Evolutionary conservation across 768 basidiomycete genomes (phyloP).

Genomic region (Boletus subcaerulescens): DNA sequence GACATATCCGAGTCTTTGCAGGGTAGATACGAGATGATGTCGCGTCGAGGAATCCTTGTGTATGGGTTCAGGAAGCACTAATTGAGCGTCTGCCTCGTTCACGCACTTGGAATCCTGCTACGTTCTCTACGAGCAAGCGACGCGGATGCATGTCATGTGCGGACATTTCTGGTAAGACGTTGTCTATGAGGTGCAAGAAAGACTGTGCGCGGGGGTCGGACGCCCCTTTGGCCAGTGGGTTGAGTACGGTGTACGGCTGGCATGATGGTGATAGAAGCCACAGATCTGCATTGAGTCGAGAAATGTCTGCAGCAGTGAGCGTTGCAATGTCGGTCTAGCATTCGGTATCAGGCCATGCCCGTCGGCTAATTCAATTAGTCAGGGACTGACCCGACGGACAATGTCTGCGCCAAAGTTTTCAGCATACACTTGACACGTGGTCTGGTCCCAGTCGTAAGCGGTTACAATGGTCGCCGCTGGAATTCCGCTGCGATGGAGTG

Average conservation of each 20-base stretch:
- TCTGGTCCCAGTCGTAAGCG: constrained; percentile 85
- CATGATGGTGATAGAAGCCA: constrained; percentile 84
- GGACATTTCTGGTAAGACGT: constrained; percentile 59
- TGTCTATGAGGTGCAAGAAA: constrained; percentile 67
- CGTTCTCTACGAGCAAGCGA: constrained; percentile 72
- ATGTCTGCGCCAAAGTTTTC: constrained; percentile 52
- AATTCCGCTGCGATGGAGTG: constrained; percentile 51
- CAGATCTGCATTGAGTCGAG: constrained; percentile 49
- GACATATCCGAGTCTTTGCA: constrained; percentile 54
- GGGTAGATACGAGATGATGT: constrained; percentile 46
- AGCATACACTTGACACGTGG: constrained; percentile 66
- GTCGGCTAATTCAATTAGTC: not conserved
- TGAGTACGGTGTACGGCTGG: constrained; percentile 81
- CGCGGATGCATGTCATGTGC: constrained; percentile 45
- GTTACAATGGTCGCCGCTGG: constrained; percentile 39
- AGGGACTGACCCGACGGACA: constrained; percentile 35
- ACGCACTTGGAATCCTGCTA: constrained; percentile 78
- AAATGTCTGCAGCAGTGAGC: constrained; percentile 48
- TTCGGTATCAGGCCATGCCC: constrained; percentile 1
- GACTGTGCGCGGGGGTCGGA: constrained; percentile 72
- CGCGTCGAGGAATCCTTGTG: constrained; percentile 64
- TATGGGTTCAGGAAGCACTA: constrained; percentile 5
- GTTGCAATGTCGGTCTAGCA: constrained; percentile 58
- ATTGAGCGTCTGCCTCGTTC: not conserved
- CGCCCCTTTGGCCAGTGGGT: constrained; percentile 66